A percentile compares a stretch with the other conserved stretches of the same genome.
These are phyloP conservation scores for Strigomonas culicis DNA, from an alignment of 208 protist genomes.

Conservation along the genomic window DNA sequence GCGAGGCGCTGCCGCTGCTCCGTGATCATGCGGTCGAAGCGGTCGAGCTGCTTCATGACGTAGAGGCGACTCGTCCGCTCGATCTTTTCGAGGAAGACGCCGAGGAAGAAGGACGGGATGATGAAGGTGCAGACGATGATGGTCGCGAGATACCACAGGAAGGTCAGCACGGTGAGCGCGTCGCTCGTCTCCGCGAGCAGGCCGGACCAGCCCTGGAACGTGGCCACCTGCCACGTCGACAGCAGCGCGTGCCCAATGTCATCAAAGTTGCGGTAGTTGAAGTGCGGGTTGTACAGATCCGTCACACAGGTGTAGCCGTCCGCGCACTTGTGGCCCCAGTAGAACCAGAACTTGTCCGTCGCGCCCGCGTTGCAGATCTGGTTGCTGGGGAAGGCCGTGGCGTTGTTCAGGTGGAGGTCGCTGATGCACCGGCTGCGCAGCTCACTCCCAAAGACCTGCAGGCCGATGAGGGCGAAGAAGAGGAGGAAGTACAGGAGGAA, in stretches of 20 bases:
- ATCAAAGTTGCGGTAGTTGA: conserved; percentile 89
- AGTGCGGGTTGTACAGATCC: conserved; percentile 76
- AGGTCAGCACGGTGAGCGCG: conserved; percentile 43
- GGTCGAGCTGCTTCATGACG: conserved; percentile 70
- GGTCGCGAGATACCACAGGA: conserved; percentile 84
- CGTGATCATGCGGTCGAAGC: conserved; percentile 72
- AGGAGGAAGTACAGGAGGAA: conserved; percentile 83
- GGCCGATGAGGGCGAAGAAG: conserved; percentile 83
- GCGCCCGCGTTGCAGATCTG: conserved; percentile 58
- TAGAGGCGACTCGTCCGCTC: conserved; percentile 73
- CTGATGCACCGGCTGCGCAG: conserved; percentile 82
- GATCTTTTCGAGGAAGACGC: conserved; percentile 89
- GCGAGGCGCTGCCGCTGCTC: conserved; percentile 73
- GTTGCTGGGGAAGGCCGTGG: conserved; percentile 31
- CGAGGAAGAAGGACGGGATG: conserved; percentile 85
- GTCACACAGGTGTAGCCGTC: conserved; percentile 43
- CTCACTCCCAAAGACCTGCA: conserved; percentile 80
- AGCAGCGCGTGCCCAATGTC: conserved; percentile 86
- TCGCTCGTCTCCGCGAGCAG: conserved; percentile 84
- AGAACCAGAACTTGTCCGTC: conserved; percentile 61
- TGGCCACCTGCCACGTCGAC: conserved; percentile 86
- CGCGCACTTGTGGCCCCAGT: conserved; percentile 67
- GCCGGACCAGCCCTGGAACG: conserved; percentile 86
- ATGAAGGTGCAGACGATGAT: conserved; percentile 86
- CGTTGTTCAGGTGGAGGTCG: conserved; percentile 20